phyloP scores from a whole-genome alignment of 2,329 filamentous ascomycete species.

The Pseudogymnoascus sp. region DNA sequence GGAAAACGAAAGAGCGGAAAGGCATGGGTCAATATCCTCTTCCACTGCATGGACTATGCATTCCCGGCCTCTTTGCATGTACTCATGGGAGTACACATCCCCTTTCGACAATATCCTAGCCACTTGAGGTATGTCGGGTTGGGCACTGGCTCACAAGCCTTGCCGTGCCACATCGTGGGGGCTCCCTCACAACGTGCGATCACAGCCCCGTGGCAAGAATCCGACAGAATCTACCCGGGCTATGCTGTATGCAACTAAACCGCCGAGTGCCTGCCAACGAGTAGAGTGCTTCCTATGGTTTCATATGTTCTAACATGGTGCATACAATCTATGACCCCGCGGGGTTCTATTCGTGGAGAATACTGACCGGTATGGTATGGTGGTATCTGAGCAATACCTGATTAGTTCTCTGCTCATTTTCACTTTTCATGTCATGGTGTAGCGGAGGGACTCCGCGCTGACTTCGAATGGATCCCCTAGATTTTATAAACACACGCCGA shows the following conservation, averaged over 20 bases:
- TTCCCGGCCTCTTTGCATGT: neutral
- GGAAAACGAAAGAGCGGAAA: neutral
- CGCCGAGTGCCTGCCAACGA: neutral
- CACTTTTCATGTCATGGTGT: neutral
- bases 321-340: neutral
- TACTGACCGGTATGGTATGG: neutral
- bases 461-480: neutral
- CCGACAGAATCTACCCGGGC: neutral
- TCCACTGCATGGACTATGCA: neutral
- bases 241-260: neutral
- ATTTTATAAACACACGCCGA: neutral
- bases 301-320: neutral
- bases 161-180: neutral
- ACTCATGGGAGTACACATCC: neutral
- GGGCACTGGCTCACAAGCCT: neutral
- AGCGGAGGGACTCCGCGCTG: neutral
- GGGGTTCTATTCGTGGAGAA: constrained; percentile 1
- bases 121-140: neutral
- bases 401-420: neutral
- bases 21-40: neutral
- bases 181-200: neutral
- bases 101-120: neutral
- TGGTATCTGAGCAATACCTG: neutral
- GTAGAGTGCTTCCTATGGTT: neutral
- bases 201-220: neutral